Conservation (phyloP, 2,329 filamentous ascomycete species). For the Tricladium varicosporioides region DNA sequence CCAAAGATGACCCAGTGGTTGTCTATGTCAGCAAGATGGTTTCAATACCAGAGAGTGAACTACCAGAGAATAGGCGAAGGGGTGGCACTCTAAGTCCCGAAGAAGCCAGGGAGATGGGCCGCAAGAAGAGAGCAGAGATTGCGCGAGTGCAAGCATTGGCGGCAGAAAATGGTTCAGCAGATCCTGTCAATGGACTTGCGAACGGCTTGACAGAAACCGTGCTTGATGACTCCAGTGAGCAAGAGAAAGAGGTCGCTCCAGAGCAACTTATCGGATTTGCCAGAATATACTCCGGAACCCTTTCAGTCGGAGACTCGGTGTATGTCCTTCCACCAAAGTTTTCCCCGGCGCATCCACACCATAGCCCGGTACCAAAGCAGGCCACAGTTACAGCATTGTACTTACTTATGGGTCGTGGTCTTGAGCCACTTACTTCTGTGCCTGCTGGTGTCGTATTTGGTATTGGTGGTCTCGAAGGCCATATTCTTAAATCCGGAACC, state of each 20-base stretch:
- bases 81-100: slow-evolving; percentile 75
- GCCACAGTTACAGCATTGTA: slow-evolving; percentile 86
- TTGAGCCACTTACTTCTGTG: slow-evolving; percentile 80
- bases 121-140: slow-evolving; percentile 86
- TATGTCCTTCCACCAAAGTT: slow-evolving; percentile 95
- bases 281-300: slow-evolving; percentile 84
- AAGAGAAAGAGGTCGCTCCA: slow-evolving; percentile 63
- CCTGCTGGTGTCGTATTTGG: slow-evolving; percentile 95
- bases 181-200: slow-evolving; percentile 46
- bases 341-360: slow-evolving; percentile 73
- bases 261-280: slow-evolving; percentile 96
- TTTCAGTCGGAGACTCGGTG: slow-evolving; percentile 85
- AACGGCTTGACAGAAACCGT: slow-evolving; percentile 59
- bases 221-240: slow-evolving; percentile 52
- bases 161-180: slow-evolving; percentile 25
- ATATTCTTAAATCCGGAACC: slow-evolving; percentile 94
- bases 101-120: slow-evolving; percentile 83
- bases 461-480: slow-evolving; percentile 86
- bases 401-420: slow-evolving; percentile 88
- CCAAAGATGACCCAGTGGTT: slow-evolving; percentile 72
- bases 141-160: slow-evolving; percentile 66
- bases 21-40: slow-evolving; percentile 99
- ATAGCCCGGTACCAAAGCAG: slow-evolving; percentile 71
- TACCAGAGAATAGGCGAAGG: slow-evolving; percentile 80
- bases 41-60: slow-evolving; percentile 86